Conservation (phyloP, 1,139 yeast species). For the Candida tetrigidarum region DNA sequence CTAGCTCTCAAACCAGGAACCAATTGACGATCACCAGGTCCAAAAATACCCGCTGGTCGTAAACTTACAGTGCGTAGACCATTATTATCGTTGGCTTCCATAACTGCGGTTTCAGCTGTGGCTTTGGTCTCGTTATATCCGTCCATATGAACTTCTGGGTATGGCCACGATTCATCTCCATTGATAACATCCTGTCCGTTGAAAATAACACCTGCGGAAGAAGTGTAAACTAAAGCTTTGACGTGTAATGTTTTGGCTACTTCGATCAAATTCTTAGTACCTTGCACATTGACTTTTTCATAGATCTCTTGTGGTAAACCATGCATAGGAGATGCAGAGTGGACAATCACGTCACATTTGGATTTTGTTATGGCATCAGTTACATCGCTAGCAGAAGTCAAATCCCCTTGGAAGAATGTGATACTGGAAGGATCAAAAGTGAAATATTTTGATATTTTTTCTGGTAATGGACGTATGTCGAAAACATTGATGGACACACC, state of each 20-base stretch:
- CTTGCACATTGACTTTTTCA: constrained; percentile 88
- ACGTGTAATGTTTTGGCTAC: constrained; percentile 60
- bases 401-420: constrained; percentile 76
- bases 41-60: constrained; percentile 98
- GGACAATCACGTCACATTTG: constrained; percentile 80
- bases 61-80: constrained; percentile 78
- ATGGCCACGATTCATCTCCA: constrained; percentile 95
- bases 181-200: constrained; percentile 90
- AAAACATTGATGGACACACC: constrained; percentile 80
- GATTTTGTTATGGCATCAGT: constrained; percentile 60
- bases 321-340: constrained; percentile 96
- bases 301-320: constrained; percentile 81
- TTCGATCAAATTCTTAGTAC: constrained; percentile 75
- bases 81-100: constrained; percentile 63
- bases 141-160: constrained; percentile 92
- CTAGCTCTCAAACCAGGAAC: constrained; percentile 92
- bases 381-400: constrained; percentile 76
- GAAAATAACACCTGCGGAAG: constrained; percentile 97
- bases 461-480: constrained; percentile 88
- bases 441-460: constrained; percentile 67
- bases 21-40: constrained; percentile 97
- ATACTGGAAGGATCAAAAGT: constrained; percentile 67
- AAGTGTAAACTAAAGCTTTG: constrained; percentile 86
- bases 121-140: constrained; percentile 97
- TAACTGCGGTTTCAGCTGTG: constrained; percentile 81